These are phyloP conservation scores for Diphasiastrum complanatum DNA, from an alignment of 83 land plant genomes.

Conservation along the genomic window DNA sequence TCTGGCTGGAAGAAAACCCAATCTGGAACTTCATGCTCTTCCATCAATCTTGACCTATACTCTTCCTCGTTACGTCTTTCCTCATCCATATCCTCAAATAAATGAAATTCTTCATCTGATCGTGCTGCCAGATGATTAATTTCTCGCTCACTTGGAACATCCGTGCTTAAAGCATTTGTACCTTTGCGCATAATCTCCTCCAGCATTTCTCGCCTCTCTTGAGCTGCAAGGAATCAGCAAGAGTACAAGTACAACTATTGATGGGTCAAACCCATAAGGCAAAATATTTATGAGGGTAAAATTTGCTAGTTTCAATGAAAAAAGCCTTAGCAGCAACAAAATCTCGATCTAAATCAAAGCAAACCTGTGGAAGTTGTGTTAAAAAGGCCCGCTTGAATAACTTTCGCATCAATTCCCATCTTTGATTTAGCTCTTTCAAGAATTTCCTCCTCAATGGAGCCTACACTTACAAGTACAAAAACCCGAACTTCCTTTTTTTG, in stretches of 20 bases:
- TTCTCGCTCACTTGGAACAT: slow-evolving; percentile 96
- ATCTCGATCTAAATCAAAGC: not conserved
- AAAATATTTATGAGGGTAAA: not conserved
- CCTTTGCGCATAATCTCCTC: slow-evolving; percentile 94
- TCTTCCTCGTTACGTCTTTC: slow-evolving; percentile 74
- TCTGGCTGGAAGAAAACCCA: slow-evolving; percentile 62
- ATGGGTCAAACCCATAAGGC: not conserved
- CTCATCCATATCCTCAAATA: slow-evolving; percentile 96
- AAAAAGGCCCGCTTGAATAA: slow-evolving; percentile 95
- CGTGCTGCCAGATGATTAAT: slow-evolving; percentile 92
- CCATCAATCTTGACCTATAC: slow-evolving; percentile 82
- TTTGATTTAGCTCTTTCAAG: slow-evolving; percentile 96
- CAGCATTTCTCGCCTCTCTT: slow-evolving; percentile 87
- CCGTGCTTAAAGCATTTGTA: slow-evolving; percentile 67
- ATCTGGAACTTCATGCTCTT: slow-evolving; percentile 91
- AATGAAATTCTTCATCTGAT: slow-evolving; percentile 71
- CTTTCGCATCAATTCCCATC: slow-evolving; percentile 98
- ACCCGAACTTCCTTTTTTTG: slow-evolving; percentile 97
- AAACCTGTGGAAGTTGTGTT: slow-evolving; percentile 91
- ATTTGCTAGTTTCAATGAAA: not conserved
- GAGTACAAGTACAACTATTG: not conserved
- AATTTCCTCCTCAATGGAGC: slow-evolving; percentile 94
- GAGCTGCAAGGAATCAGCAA: slow-evolving; percentile 43
- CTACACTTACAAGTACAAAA: slow-evolving; percentile 91
- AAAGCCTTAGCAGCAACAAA: not conserved